phyloP scores from a whole-genome alignment of 2,329 filamentous ascomycete genomes.

The Arthrobotrys conoides region DNA sequence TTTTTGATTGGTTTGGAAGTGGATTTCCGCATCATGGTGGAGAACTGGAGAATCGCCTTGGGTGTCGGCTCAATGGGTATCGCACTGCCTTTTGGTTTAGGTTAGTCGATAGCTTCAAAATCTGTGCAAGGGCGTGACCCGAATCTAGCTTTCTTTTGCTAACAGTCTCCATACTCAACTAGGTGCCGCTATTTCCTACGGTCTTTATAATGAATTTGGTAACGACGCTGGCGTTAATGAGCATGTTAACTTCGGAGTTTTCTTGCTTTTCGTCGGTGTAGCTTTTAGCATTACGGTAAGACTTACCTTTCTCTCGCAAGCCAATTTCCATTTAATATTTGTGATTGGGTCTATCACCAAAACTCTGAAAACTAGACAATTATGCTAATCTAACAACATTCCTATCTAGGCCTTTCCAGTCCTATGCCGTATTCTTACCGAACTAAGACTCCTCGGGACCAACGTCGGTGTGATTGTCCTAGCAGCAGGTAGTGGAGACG shows the following conservation, averaged over 20 bases:
- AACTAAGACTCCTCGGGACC: conserved; percentile 86
- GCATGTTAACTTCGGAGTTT: conserved; percentile 70
- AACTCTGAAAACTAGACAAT: background rate
- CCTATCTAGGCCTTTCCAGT: conserved; percentile 79
- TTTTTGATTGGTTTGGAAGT: conserved; percentile 92
- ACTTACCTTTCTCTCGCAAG: background rate
- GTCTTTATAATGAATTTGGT: conserved; percentile 81
- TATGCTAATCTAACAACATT: background rate
- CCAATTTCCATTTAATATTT: background rate
- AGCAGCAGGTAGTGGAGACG: conserved; percentile 92
- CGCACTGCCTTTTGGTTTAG: conserved; percentile 84
- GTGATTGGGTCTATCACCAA: background rate
- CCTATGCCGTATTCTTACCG: conserved; percentile 90
- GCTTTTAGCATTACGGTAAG: conserved; percentile 88
- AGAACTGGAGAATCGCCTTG: conserved; percentile 84
- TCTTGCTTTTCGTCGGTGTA: conserved; percentile 84
- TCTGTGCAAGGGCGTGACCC: background rate
- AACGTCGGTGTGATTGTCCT: conserved; percentile 89
- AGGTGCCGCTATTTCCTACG: conserved; percentile 78
- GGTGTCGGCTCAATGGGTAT: conserved; percentile 85
- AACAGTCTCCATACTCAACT: background rate
- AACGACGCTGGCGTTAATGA: conserved; percentile 68
- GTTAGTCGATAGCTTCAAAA: conserved; percentile 68
- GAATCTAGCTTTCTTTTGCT: background rate
- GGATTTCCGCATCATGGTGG: conserved; percentile 81